Evolutionary conservation across 495 filamentous ascomycete species (phyloP).

Genomic region (Tuber calosporum): DNA sequence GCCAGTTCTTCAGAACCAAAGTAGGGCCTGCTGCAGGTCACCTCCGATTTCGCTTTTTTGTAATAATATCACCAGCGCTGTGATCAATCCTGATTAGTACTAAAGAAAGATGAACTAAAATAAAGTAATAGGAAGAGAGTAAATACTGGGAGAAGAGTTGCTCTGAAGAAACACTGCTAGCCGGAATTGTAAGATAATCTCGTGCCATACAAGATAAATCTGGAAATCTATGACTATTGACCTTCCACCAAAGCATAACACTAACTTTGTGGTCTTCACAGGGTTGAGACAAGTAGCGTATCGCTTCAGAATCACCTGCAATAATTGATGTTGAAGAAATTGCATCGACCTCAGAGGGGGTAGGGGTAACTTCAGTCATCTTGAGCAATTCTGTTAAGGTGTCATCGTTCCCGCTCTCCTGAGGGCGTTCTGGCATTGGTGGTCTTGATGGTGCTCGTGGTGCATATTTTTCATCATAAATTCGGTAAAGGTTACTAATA

Average conservation of each 20-base stretch:
- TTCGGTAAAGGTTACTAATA: not conserved
- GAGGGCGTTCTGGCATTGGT: not conserved
- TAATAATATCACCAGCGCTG: slow-evolving; percentile 10
- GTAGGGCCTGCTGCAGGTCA: too few species aligned
- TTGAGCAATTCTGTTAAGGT: too few species aligned
- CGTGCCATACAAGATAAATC: slow-evolving; percentile 13
- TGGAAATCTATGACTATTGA: slow-evolving; percentile 2
- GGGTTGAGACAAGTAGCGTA: not conserved
- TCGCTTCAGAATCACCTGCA: not conserved
- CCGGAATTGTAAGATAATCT: slow-evolving; percentile 18
- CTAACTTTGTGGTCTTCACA: not conserved
- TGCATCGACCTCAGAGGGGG: too few species aligned
- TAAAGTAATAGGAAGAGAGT: too few species aligned
- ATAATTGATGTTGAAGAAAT: too few species aligned
- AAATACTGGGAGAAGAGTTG: slow-evolving; percentile 1
- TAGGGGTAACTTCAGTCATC: too few species aligned
- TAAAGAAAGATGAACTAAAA: too few species aligned
- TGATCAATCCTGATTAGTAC: too few species aligned
- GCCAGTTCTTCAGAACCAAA: too few species aligned
- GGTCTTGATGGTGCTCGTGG: not conserved
- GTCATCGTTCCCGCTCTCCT: too few species aligned
- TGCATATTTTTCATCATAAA: slow-evolving; percentile 2
- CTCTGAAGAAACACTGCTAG: slow-evolving; percentile 14
- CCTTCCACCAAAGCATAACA: slow-evolving; percentile 8
- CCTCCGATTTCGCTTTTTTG: too few species aligned